These are phyloP conservation scores for Viridothelium virens DNA, from an alignment of 495 filamentous ascomycete species.

Conservation along the genomic window DNA sequence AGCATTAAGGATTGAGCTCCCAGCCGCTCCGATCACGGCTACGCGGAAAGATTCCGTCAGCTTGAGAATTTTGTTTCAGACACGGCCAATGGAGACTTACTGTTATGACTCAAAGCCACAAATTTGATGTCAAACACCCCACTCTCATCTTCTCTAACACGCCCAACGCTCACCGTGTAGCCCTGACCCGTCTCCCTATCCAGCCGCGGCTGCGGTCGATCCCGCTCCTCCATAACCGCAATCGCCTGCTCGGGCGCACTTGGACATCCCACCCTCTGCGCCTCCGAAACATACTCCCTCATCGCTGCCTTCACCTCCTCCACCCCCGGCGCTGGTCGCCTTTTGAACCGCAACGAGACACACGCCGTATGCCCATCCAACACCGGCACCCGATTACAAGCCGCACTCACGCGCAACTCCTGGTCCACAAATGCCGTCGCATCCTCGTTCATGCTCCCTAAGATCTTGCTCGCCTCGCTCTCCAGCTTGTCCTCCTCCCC, in stretches of 20 bases:
- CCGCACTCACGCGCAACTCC: slow-evolving; percentile 32
- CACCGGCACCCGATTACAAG: slow-evolving; percentile 39
- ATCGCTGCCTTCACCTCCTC: slow-evolving; percentile 39
- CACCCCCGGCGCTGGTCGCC: slow-evolving; percentile 34
- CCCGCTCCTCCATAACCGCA: slow-evolving; percentile 40
- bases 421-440: slow-evolving; percentile 35
- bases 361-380: slow-evolving; percentile 41
- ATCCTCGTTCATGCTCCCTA: slow-evolving; percentile 34
- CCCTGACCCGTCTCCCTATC: slow-evolving; percentile 40
- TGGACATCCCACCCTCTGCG: slow-evolving; percentile 38
- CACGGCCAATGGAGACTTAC: slow-evolving; percentile 40
- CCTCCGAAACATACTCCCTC: slow-evolving; percentile 38
- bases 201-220: slow-evolving; percentile 39
- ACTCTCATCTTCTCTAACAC: slow-evolving; percentile 38
- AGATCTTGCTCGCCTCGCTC: slow-evolving; percentile 39
- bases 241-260: slow-evolving; percentile 37
- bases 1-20: slow-evolving; percentile 88
- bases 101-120: slow-evolving; percentile 42
- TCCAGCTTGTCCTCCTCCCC: slow-evolving; percentile 42
- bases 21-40: slow-evolving; percentile 90
- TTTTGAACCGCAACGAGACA: slow-evolving; percentile 36
- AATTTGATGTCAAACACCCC: slow-evolving; percentile 41
- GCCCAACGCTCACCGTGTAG: slow-evolving; percentile 38
- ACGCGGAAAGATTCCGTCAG: background rate
- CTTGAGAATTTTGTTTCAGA: background rate